Percentiles rank a stretch among this genome's conserved stretches.
These are phyloP conservation scores for Colletotrichum godetiae DNA, from an alignment of 2,329 filamentous ascomycete genomes.

Conservation along the genomic window DNA sequence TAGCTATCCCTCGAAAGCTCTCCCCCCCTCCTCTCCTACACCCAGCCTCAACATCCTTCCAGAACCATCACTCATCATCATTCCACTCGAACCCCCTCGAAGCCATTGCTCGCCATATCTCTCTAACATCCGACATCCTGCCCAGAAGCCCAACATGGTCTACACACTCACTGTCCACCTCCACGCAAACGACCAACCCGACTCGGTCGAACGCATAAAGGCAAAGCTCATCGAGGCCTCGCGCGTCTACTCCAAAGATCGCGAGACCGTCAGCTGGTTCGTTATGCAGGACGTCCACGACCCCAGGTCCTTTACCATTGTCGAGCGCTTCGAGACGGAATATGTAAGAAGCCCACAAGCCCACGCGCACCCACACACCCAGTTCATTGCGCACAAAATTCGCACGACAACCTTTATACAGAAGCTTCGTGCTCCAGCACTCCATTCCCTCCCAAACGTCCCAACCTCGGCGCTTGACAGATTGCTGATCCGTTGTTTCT, in stretches of 20 bases:
- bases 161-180: slow-evolving; percentile 78
- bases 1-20: slow-evolving; percentile 7
- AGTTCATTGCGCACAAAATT: no score
- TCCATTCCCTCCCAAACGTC: no score
- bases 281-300: slow-evolving; percentile 82
- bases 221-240: slow-evolving; percentile 82
- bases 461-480: not conserved
- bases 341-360: slow-evolving; percentile 54
- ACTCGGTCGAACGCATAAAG: slow-evolving; percentile 73
- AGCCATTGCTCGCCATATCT: not conserved
- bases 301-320: slow-evolving; percentile 77
- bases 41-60: not conserved
- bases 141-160: slow-evolving; percentile 60
- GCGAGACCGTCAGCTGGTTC: slow-evolving; percentile 78
- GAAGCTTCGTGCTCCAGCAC: not conserved
- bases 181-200: slow-evolving; percentile 74
- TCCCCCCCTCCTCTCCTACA: not conserved
- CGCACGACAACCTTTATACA: not conserved
- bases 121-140: no score
- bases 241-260: slow-evolving; percentile 77
- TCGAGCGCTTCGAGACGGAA: slow-evolving; percentile 79
- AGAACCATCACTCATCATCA: not conserved
- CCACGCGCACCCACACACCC: not conserved
- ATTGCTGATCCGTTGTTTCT: not conserved
- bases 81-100: not conserved